Evolutionary conservation across 169 alveolate species (phyloP), one percentile per base, ranked within the genome.

Genomic region (Plasmodium gonderi): DNA sequence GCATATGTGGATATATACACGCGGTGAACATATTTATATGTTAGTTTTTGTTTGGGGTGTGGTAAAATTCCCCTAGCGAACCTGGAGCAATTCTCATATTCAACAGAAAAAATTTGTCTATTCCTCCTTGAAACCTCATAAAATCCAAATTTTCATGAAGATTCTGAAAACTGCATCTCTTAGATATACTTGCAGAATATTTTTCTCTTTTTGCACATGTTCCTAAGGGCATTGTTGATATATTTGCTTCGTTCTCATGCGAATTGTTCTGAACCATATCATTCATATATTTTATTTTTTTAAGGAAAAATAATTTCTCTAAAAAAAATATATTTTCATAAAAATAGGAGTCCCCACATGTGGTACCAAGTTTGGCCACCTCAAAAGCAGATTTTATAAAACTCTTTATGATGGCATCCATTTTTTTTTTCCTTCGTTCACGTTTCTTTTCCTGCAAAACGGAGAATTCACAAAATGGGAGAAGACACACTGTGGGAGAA

Each of bases 231-330:
- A 29, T 26, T 9, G 14, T 31, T n/a, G 14, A 23, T 31, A 54
- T 20, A 40, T 60, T 75, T 42, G 77, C 45, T 51, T 75, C 69
- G 31, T 87, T 87, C 69, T 44, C 33, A 78, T 36, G 80, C 4
- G 17, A n/a, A 65, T 75, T 54, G 17, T 45, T 76, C 11, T 87
- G 89, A 45, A 36, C 40, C 38, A 75, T 23, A 26, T 75, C 85
- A 60, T 78, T 76, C 23, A 87, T 87, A n/a, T 75, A 47, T 75
- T 87, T 76, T 75, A 87, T 75, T 60, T 87, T 49, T n/a, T 75
- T 76, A 60, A 74, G 20, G 31, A 87, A 87, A 51, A 87, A 75
- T 1, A 17, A 17, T 17, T 64, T 87, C 68, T 87, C 74, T 78
- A 87, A 87, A 78, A 47, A 74, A 65, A 38, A 75, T 47, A 87